Percentiles rank a stretch among this genome's conserved stretches.
These are phyloP conservation scores for Rhizophora apiculata DNA, from an alignment of 345 rosid genomes.

Conservation along the genomic window DNA sequence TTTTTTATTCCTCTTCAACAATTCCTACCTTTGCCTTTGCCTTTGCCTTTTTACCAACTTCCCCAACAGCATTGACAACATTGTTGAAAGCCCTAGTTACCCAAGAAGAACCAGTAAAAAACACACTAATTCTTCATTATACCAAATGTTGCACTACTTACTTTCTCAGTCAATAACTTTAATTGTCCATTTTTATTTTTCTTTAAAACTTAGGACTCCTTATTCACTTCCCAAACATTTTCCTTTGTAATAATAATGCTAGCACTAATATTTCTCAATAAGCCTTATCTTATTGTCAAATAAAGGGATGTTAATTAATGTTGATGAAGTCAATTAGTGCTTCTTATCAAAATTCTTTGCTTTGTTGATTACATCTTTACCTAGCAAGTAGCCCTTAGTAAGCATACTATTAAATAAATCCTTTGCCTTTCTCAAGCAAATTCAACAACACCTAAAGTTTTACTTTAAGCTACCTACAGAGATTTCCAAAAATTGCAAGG, in stretches of 20 bases:
- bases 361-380: constrained; percentile 83
- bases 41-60: constrained; percentile 89
- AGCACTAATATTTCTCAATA: constrained; percentile 68
- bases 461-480: constrained; percentile 43
- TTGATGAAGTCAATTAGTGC: constrained; percentile 79
- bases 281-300: constrained; percentile 79
- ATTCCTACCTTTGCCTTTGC: constrained; percentile 83
- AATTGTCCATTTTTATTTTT: constrained; percentile 79
- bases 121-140: constrained; percentile 85
- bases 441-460: constrained; percentile 51
- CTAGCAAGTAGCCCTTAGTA: constrained; percentile 82
- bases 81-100: constrained; percentile 49
- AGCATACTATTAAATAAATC: constrained; percentile 87
- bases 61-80: constrained; percentile 88
- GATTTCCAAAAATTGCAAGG: constrained; percentile 6
- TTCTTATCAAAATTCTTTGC: constrained; percentile 83
- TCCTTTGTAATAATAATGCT: constrained; percentile 69
- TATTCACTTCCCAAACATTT: constrained; percentile 86
- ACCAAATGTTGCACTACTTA: constrained; percentile 76
- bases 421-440: constrained; percentile 82
- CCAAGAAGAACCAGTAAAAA: constrained; percentile 76
- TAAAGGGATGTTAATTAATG: constrained; percentile 76
- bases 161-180: constrained; percentile 76
- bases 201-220: constrained; percentile 85
- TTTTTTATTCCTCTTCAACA: constrained; percentile 75